Base-by-base conservation (phyloP, 192 early-diverging fungal genomes). In the Coemansia sp. region DNA sequence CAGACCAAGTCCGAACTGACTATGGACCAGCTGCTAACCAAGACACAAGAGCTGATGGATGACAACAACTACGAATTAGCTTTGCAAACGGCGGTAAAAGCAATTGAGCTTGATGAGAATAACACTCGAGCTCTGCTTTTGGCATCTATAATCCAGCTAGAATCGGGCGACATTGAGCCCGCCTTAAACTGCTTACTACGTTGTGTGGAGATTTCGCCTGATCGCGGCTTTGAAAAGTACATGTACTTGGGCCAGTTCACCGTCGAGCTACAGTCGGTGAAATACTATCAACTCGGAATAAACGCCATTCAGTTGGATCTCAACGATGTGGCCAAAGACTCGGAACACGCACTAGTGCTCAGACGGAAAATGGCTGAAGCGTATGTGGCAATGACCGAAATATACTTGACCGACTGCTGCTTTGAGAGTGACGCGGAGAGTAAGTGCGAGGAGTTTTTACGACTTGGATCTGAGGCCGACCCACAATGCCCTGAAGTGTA, bases 381-480 rank as follows among this genome's bases (percentile, higher is more conserved):
- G 11, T 84, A 95, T 21, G 95, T 93, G 75, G 91, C 94, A 38
- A 94, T 99, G 87, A 87, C 92, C 2, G 97, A 99, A 70, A 94
- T 98, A 19, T 99, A 94, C 74, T 86, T 99, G 78, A 98, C 97
- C 0, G 97, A 99, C 70, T 95, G 92, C 75, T 99, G 97, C 70
- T 96, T 95, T 75, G 92, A 94, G 54, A 85, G 86, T 6, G 86
- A 94, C 19, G 97, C 97, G 4, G 97, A 97, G 78, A 76, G 3
- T 10, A 43, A 43, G 47, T 49, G 47, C 69, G 91, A 93, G 60
- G 65, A 84, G 52, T 90, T 84, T 65, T 72, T 94, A 59, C 62
- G 82, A 43, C 81, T 84, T 17, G 95, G 93, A 0, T 55, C 86
- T n/a, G 53, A 83, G 29, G 67, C 88, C 14, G 90, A 92, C 68